Evolutionary conservation across 495 filamentous ascomycete genomes (phyloP), one percentile per base, ranked within the genome.

Genomic region (Cercophora samala): DNA sequence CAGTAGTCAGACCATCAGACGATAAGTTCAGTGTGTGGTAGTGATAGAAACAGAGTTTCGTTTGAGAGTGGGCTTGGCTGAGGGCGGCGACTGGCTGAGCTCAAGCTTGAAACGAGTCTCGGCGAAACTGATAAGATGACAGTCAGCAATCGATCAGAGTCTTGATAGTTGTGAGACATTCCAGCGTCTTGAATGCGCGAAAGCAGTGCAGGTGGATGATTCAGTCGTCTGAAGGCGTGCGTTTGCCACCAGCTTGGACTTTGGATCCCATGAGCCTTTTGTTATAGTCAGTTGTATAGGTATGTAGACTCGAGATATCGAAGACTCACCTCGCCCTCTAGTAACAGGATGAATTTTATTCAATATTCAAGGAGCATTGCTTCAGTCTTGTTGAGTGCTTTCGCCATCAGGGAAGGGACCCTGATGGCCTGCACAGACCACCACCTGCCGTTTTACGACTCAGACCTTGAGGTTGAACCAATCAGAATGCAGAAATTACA

Each of bases 371-470:
- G 15, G 6, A 46, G 37, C 37, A 46, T 9, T 46, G 37, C 11
- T 3, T 13, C 37, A 11, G 13, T 13, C 37, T 46, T 29, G 5
- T 29, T 29, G 26, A 5, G 26, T 29, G 5, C 26, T 46, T 46
- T 46, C 37, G 37, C 37, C 37, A 17, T 13, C 9, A 13, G 13
- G 15, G 37, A 46, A 46, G 15, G 1, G 8, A 46, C 26, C 3
- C 3, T 46, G 37, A 46, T 46, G 37, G 37, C 37, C 19, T 66
- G 64, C 67, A 66, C 46, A 63, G 67, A 66, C 64, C 67, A 66
- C 42, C 64, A 66, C 64, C 21, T 69, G 63, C 67, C 64, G 23
- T 69, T 69, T 66, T 1, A 15, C 37, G 11, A 60, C 21, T 13
- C n/a, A 19, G 13, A 17, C n/a, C 18, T 13, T 55, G 24, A n/a